Conservation (phyloP, 257 asterid species). For the Hygrophila difformis region DNA sequence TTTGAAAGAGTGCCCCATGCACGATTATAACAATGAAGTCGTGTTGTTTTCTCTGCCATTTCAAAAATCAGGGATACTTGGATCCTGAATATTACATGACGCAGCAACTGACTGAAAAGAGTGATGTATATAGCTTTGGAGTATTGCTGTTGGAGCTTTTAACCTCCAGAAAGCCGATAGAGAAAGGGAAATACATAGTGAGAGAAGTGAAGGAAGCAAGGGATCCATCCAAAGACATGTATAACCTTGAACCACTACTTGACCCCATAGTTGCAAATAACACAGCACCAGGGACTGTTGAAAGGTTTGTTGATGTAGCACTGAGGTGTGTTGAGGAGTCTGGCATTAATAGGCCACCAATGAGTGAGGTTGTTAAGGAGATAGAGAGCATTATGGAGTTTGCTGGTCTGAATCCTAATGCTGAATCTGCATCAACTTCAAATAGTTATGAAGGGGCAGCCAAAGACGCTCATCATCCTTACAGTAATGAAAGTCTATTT, state of each 20-base stretch:
- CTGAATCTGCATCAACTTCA: conserved; percentile 68
- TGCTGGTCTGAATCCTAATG: conserved; percentile 63
- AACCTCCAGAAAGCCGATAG: conserved; percentile 61
- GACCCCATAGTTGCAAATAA: conserved; percentile 51
- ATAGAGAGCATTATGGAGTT: conserved; percentile 61
- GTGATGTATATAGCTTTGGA: conserved; percentile 83
- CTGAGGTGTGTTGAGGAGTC: conserved; percentile 54
- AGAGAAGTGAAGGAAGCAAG: conserved; percentile 48
- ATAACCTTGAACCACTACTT: conserved; percentile 49
- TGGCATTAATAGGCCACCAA: conserved; percentile 48
- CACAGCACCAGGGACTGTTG: conserved; percentile 39
- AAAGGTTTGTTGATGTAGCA: conserved; percentile 59
- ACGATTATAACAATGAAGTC: neutral
- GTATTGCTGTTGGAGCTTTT: conserved; percentile 56
- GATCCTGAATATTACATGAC: conserved; percentile 97
- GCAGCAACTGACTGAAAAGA: conserved; percentile 71
- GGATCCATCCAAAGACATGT: conserved; percentile 50
- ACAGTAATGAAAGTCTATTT: conserved; percentile 48
- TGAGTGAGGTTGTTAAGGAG: conserved; percentile 84
- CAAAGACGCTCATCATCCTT: conserved; percentile 50
- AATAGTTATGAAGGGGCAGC: conserved; percentile 43
- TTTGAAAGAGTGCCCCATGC: neutral
- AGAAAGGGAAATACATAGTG: conserved; percentile 71
- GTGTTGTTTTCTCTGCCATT: neutral
- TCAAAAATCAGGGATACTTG: conserved; percentile 64